Conservation (phyloP, 2,329 filamentous ascomycete genomes). For the Xylariaceae sp. region DNA sequence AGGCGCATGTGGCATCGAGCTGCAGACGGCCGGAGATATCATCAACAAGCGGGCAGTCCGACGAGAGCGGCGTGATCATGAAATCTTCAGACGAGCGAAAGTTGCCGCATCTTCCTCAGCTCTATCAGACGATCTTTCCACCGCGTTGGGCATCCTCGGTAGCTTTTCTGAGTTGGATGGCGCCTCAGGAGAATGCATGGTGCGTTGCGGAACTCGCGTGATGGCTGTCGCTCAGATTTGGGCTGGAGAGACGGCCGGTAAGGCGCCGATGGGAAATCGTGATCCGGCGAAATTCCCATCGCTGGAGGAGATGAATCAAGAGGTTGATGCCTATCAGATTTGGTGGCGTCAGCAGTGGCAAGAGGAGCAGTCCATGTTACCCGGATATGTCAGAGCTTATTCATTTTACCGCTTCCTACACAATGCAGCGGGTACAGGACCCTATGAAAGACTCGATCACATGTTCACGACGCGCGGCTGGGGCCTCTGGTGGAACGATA, state of each 20-base stretch:
- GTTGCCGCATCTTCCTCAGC: slow-evolving; percentile 18
- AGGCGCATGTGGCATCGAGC: slow-evolving; percentile 15
- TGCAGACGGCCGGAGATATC: slow-evolving; percentile 7
- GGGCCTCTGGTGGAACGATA: slow-evolving; percentile 26
- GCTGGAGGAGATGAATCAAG: slow-evolving; percentile 23
- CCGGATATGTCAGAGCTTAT: slow-evolving; percentile 22
- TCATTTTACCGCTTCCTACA: slow-evolving; percentile 28
- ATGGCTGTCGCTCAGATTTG: slow-evolving; percentile 37
- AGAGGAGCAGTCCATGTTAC: slow-evolving; percentile 20
- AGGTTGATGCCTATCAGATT: slow-evolving; percentile 26
- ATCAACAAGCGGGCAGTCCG: not conserved
- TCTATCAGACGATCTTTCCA: slow-evolving; percentile 25
- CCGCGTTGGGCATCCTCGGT: slow-evolving; percentile 22
- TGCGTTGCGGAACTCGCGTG: slow-evolving; percentile 29
- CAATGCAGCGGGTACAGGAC: slow-evolving; percentile 25
- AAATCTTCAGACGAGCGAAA: not conserved
- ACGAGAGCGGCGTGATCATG: not conserved
- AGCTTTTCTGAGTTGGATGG: slow-evolving; percentile 22
- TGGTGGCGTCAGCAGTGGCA: slow-evolving; percentile 28
- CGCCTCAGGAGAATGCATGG: slow-evolving; percentile 23
- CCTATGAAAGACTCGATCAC: slow-evolving; percentile 27
- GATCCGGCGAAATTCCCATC: slow-evolving; percentile 20
- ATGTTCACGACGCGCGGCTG: slow-evolving; percentile 21
- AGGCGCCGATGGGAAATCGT: not conserved
- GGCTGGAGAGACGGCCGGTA: slow-evolving; percentile 14